A percentile compares a stretch with the other conserved stretches of the same genome.
These are phyloP conservation scores for Gynostemma pentaphyllum DNA, from an alignment of 306 rosid genomes.

Conservation along the genomic window DNA sequence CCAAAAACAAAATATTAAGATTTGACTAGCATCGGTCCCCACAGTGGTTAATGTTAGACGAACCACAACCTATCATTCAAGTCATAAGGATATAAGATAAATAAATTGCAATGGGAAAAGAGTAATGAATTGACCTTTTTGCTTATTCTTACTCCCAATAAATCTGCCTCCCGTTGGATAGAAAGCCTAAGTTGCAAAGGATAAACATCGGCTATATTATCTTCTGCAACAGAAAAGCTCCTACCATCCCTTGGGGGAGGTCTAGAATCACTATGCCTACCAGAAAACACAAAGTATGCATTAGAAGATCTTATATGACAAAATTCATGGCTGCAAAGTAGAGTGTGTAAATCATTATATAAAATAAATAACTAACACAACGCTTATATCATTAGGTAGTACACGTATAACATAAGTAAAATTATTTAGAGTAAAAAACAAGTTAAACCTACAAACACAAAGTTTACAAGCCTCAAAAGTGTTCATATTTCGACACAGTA, in stretches of 20 bases:
- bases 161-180: slow-evolving; percentile 51
- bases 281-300: background rate
- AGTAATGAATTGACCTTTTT: slow-evolving; percentile 52
- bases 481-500: background rate
- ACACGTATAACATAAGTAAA: background rate
- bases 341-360: background rate
- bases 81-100: slow-evolving; percentile 2
- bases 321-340: slow-evolving; percentile 1
- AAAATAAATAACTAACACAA: background rate
- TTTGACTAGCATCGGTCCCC: background rate
- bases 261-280: slow-evolving; percentile 82
- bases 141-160: slow-evolving; percentile 78
- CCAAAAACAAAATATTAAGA: slow-evolving; percentile 13
- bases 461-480: background rate
- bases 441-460: background rate
- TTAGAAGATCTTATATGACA: background rate
- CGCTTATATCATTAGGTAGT: background rate
- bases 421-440: background rate
- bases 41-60: background rate
- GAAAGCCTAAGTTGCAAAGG: slow-evolving; percentile 90
- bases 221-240: slow-evolving; percentile 62
- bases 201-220: slow-evolving; percentile 78
- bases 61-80: background rate
- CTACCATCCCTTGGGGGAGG: slow-evolving; percentile 42
- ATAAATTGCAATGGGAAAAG: background rate